A percentile compares a stretch with the other conserved stretches of the same genome.
Evolutionary conservation across 129 eudicot genomes (phyloP).

Genomic region (Erigeron canadensis): DNA sequence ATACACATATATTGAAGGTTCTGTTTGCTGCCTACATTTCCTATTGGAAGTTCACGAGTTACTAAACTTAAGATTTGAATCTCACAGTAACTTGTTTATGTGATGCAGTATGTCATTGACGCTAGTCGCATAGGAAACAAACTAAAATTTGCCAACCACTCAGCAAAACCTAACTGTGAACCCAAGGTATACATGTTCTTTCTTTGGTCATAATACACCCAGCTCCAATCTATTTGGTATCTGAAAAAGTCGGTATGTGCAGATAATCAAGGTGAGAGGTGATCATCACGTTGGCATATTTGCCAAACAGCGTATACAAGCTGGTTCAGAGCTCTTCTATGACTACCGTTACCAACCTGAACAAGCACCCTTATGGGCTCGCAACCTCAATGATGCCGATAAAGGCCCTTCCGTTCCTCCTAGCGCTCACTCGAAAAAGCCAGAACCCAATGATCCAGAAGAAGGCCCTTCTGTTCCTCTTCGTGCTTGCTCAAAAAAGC

Average conservation of each 20-base stretch:
- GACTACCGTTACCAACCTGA: slow-evolving; percentile 71
- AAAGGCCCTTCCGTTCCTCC: slow-evolving; percentile 37
- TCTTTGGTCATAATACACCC: neutral
- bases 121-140: slow-evolving; percentile 82
- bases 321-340: slow-evolving; percentile 69
- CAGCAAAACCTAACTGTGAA: slow-evolving; percentile 75
- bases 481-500: neutral
- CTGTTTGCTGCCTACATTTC: neutral
- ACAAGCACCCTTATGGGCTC: slow-evolving; percentile 73
- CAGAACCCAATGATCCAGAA: slow-evolving; percentile 1
- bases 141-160: slow-evolving; percentile 84
- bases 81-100: slow-evolving; percentile 6
- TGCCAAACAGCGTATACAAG: slow-evolving; percentile 69
- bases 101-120: slow-evolving; percentile 75
- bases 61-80: neutral
- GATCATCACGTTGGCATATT: slow-evolving; percentile 85
- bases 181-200: slow-evolving; percentile 49
- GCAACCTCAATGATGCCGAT: slow-evolving; percentile 49
- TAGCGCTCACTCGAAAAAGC: slow-evolving; percentile 61
- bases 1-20: no score
- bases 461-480: slow-evolving; percentile 11
- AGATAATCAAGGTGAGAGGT: slow-evolving; percentile 76
- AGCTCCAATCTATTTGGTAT: neutral
- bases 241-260: slow-evolving; percentile 25
- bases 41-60: neutral